Evolutionary conservation across 352 stramenopile species (phyloP).

Genomic region (Peronospora farinosa): DNA sequence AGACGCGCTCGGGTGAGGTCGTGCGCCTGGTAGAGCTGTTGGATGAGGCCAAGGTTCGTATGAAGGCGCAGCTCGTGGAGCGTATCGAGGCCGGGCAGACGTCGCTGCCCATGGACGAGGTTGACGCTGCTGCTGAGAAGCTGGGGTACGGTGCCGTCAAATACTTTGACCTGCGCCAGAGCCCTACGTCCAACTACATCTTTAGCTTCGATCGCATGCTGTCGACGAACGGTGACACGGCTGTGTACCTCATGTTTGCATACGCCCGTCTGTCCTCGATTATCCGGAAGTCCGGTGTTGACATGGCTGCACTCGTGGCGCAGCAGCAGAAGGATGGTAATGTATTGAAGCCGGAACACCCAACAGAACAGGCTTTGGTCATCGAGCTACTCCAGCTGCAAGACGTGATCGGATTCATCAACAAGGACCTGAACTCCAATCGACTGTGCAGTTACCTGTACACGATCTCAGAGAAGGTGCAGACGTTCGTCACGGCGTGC

Average conservation of each 20-base stretch:
- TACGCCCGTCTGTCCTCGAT: slow-evolving; percentile 97
- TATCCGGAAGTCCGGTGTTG: slow-evolving; percentile 89
- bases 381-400: slow-evolving; percentile 94
- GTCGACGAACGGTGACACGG: slow-evolving; percentile 98
- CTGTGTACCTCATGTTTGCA: slow-evolving; percentile 98
- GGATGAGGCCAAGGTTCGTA: slow-evolving; percentile 94
- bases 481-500: slow-evolving; percentile 98
- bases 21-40: slow-evolving; percentile 98
- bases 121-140: slow-evolving; percentile 90
- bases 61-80: slow-evolving; percentile 90
- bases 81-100: slow-evolving; percentile 90
- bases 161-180: slow-evolving; percentile 99
- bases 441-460: slow-evolving; percentile 98
- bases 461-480: slow-evolving; percentile 93
- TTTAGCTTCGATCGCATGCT: slow-evolving; percentile 99
- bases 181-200: slow-evolving; percentile 97
- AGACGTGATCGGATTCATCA: slow-evolving; percentile 91
- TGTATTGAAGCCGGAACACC: slow-evolving; percentile 61
- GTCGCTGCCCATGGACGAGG: slow-evolving; percentile 82
- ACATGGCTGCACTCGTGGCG: slow-evolving; percentile 64
- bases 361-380: slow-evolving; percentile 88
- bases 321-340: slow-evolving; percentile 38
- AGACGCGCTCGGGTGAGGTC: slow-evolving; percentile 96
- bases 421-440: slow-evolving; percentile 95
- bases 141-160: slow-evolving; percentile 99